Base-by-base conservation (phyloP, 352 stramenopile genomes). In the Aphanomyces euteiches region DNA sequence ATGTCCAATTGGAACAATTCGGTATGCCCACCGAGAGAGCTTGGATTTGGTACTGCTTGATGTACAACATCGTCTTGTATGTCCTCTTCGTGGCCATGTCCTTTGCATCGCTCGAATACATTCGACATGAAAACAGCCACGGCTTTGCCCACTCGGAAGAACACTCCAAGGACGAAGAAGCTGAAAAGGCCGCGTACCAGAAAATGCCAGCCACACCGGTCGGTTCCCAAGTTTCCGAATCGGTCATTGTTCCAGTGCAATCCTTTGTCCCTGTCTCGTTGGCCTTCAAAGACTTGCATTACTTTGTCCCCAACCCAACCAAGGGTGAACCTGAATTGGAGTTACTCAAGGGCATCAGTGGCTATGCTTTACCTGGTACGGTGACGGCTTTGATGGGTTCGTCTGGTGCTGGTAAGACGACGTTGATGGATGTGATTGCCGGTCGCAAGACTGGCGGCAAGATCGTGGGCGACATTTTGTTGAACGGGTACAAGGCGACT, bases 361-460 rank as follows among this genome's bases (percentile, higher is more conserved):
- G 90, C 17, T 88, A 90, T 43, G 81, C 91, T 34, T 59, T 85
- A 21, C 79, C 88, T n/a, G 88, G 89, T 6, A 92, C 80, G 15
- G 87, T 97, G 76, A 97, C 88, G 40, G 90, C 88, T 37, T 76
- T 98, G 2, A 96, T 97, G 86, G 90, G 90, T 7, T 90, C 78
- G 21, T 88, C 74, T 39, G 89, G 86, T 19, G 88, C 88, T 3
- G 88, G 88, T 13, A 96, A 87, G 59, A 91, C 82, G 1, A 98
- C 94, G 4, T 79, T 98, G 3, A 84, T 97, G 73, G 92, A 98
- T 76, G 92, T 98, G 0, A 89, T 98, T 54, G 88, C 93, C n/a
- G 78, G 95, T 21, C 79, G 93, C 54, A 98, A 98, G 77, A 90
- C 78, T 17, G 82, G 79, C 37, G 90, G 90, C 28, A 76, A 56